Percentiles rank a stretch among this genome's conserved stretches.
phyloP scores from a whole-genome alignment of 495 filamentous ascomycete species.

The Aspergillus biplanus region DNA sequence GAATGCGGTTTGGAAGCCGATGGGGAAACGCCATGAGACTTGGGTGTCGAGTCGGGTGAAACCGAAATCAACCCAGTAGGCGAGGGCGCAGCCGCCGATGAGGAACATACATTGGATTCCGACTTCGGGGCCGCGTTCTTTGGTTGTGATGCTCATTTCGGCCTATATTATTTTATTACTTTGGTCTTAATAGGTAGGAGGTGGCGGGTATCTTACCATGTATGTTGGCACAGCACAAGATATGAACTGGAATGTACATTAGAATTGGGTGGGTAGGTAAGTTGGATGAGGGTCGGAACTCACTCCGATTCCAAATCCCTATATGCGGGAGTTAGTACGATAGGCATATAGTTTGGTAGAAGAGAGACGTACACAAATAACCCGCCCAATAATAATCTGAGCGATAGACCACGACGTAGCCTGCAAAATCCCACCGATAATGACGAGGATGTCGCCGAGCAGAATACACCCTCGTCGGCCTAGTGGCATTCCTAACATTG shows the following conservation, averaged over 20 bases:
- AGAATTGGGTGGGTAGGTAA: too few species aligned
- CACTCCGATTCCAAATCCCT: conserved; percentile 24
- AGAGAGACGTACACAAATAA: conserved; percentile 22
- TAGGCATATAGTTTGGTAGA: background rate
- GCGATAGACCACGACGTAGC: conserved; percentile 25
- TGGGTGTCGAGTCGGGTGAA: conserved; percentile 32
- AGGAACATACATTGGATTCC: conserved; percentile 16
- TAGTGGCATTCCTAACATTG: conserved; percentile 26
- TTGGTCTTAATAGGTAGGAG: too few species aligned
- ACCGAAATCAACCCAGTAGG: conserved; percentile 32
- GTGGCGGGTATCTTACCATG: conserved; percentile 2
- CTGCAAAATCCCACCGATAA: conserved; percentile 26
- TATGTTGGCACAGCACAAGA: conserved; percentile 22
- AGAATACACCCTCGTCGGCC: conserved; percentile 33
- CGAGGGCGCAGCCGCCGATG: conserved; percentile 2
- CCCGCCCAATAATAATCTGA: conserved; percentile 27
- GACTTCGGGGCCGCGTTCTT: conserved; percentile 13
- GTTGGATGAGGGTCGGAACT: background rate
- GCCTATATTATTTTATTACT: background rate
- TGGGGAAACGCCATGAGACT: conserved; percentile 38
- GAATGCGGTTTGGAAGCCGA: conserved; percentile 41
- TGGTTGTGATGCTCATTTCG: conserved; percentile 9
- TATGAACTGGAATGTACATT: conserved; percentile 7
- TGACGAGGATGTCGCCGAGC: conserved; percentile 30
- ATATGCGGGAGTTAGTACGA: background rate